These are phyloP conservation scores for Vitis hybrid DNA, from an alignment of 177 flowering plant species.

Conservation along the genomic window DNA sequence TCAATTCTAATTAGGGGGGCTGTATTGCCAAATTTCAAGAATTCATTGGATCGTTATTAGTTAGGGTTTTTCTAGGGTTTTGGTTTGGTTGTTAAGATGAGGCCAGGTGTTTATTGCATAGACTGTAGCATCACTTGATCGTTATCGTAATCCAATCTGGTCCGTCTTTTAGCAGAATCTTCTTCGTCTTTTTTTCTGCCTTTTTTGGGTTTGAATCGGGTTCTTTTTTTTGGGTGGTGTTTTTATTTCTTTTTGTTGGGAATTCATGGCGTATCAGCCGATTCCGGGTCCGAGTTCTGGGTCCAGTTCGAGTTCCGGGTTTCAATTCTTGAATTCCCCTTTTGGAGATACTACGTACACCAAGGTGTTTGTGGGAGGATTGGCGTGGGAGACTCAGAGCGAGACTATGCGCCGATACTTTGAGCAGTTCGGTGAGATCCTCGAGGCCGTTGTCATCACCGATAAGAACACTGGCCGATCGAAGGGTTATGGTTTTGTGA, in stretches of 20 bases:
- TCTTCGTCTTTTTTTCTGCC: slow-evolving; percentile 1
- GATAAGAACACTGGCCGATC: slow-evolving; percentile 94
- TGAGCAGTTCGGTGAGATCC: slow-evolving; percentile 91
- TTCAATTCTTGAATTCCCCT: slow-evolving; percentile 72
- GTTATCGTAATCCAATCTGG: not conserved
- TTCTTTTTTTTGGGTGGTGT: not conserved
- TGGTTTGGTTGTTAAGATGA: slow-evolving; percentile 12
- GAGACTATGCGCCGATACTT: slow-evolving; percentile 77
- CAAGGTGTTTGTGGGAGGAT: slow-evolving; percentile 90
- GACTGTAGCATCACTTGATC: slow-evolving; percentile 30
- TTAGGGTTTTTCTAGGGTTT: slow-evolving; percentile 39
- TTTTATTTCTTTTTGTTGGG: not conserved
- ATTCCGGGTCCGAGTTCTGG: slow-evolving; percentile 63
- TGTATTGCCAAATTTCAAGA: too few species aligned
- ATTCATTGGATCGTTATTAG: too few species aligned
- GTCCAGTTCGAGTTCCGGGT: slow-evolving; percentile 62
- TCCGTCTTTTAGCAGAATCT: slow-evolving; percentile 6
- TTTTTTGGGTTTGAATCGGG: not conserved
- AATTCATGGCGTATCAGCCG: slow-evolving; percentile 61
- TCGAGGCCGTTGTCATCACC: slow-evolving; percentile 94
- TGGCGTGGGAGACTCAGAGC: slow-evolving; percentile 97
- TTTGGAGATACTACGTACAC: slow-evolving; percentile 92
- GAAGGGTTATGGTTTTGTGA: slow-evolving; percentile 97
- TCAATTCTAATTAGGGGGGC: too few species aligned
- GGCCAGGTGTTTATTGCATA: slow-evolving; percentile 23